Evolutionary conservation across 148 eudicot genomes (phyloP).

Genomic region (Oxyria digyna): DNA sequence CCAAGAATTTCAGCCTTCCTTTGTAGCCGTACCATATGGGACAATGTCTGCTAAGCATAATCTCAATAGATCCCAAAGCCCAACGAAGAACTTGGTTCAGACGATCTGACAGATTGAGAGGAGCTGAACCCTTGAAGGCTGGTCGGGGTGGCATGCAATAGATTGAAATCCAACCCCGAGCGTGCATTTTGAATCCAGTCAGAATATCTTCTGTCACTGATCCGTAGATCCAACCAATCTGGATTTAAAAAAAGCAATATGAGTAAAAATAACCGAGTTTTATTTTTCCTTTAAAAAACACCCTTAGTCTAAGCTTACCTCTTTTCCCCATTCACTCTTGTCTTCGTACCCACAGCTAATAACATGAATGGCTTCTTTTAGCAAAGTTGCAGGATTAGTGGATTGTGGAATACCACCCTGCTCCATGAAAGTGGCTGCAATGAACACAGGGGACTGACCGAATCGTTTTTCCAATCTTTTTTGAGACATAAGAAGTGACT

Average conservation of each 20-base stretch:
- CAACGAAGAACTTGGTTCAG: constrained; percentile 68
- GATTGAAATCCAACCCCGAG: constrained; percentile 60
- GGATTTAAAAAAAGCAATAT: constrained; percentile 9
- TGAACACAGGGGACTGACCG: constrained; percentile 95
- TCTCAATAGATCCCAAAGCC: constrained; percentile 70
- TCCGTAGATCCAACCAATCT: constrained; percentile 80
- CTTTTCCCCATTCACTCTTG: constrained; percentile 98
- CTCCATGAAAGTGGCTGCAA: constrained; percentile 95
- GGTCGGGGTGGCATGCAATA: constrained; percentile 69
- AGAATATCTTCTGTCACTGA: constrained; percentile 70
- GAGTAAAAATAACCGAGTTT: neutral
- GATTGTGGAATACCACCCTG: constrained; percentile 85
- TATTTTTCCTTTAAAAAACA: too few relatives aligned
- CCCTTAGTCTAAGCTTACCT: constrained; percentile 54
- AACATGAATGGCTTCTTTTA: constrained; percentile 96
- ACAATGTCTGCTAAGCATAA: constrained; percentile 62
- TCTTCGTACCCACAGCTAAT: constrained; percentile 96
- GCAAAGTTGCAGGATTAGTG: constrained; percentile 70
- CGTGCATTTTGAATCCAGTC: constrained; percentile 72
- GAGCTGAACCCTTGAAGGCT: constrained; percentile 71
- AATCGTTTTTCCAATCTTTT: constrained; percentile 94
- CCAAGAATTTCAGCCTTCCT: constrained; percentile 43
- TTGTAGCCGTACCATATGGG: constrained; percentile 72
- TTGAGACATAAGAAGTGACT: constrained; percentile 87
- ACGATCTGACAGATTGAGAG: constrained; percentile 76